Percentiles rank a stretch among this genome's conserved stretches.
Evolutionary conservation across 2,329 filamentous ascomycete species (phyloP).

Genomic region (Botryotinia convoluta): DNA sequence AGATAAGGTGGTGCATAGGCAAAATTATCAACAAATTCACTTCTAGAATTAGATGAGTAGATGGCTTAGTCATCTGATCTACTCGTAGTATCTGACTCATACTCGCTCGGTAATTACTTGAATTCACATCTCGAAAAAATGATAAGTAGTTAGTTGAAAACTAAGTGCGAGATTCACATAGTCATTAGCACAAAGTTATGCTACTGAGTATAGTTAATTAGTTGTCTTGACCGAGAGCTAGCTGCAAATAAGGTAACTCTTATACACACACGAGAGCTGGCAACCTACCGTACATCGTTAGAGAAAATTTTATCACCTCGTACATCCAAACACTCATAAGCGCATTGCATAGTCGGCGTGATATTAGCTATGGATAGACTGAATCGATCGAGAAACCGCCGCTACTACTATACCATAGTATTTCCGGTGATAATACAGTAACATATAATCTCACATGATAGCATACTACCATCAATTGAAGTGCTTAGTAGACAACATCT

Average conservation of each 20-base stretch:
- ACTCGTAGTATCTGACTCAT: no score
- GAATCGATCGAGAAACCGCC: background rate
- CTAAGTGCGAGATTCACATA: background rate
- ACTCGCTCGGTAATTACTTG: background rate
- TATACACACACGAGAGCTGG: no score
- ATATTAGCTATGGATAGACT: background rate
- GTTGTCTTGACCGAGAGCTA: background rate
- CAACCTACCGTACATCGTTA: no score
- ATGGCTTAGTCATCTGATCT: background rate
- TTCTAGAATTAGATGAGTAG: background rate
- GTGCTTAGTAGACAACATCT: background rate
- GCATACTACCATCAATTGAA: background rate
- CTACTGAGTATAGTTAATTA: background rate
- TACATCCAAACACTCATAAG: background rate
- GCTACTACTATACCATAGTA: background rate
- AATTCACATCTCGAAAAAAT: no score
- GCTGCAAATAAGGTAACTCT: background rate
- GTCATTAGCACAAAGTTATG: background rate
- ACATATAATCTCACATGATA: background rate
- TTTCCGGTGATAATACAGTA: background rate
- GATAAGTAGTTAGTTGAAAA: no score
- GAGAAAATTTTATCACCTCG: no score
- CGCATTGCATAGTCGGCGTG: background rate
- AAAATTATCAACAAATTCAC: background rate
- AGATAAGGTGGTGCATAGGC: background rate